Evolutionary conservation across 352 stramenopile species (phyloP).

Genomic region (Globisporangium carolinianum): DNA sequence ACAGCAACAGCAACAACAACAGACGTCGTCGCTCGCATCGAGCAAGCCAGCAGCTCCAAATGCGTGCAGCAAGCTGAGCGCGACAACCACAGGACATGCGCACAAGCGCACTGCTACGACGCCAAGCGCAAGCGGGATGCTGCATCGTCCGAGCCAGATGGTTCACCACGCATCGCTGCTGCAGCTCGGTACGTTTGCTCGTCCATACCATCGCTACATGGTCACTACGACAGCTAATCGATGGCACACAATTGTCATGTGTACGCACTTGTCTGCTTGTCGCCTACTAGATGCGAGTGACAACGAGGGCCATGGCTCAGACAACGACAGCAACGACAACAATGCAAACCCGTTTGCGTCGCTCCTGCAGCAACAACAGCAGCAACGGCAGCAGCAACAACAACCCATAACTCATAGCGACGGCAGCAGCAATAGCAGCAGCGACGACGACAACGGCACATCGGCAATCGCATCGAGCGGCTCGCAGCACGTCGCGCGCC

Average conservation of each 20-base stretch:
- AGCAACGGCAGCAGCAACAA: not conserved
- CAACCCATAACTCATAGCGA: not conserved
- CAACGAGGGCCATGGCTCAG: not conserved
- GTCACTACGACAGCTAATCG: not conserved
- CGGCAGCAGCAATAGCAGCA: not conserved
- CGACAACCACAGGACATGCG: not conserved
- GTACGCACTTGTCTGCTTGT: not conserved
- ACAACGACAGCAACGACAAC: conserved; percentile 24
- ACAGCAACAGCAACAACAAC: conserved; percentile 1
- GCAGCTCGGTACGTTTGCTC: conserved; percentile 23
- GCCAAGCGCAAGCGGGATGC: conserved; percentile 6
- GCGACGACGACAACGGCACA: not conserved
- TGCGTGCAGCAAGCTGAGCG: not conserved
- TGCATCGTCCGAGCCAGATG: conserved; percentile 29
- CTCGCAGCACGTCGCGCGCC: not conserved
- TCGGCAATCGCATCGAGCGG: not conserved
- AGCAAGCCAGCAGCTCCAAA: not conserved
- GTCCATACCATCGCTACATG: not conserved
- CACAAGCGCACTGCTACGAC: conserved; percentile 1
- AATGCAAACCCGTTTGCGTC: conserved; percentile 61
- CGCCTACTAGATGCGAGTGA: conserved; percentile 1
- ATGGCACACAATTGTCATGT: conserved; percentile 1
- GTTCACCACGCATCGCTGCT: conserved; percentile 34
- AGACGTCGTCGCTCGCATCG: not conserved
- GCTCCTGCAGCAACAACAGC: conserved; percentile 30